Conservation (phyloP, 768 basidiomycete species). For the Lentinus brumalis region DNA sequence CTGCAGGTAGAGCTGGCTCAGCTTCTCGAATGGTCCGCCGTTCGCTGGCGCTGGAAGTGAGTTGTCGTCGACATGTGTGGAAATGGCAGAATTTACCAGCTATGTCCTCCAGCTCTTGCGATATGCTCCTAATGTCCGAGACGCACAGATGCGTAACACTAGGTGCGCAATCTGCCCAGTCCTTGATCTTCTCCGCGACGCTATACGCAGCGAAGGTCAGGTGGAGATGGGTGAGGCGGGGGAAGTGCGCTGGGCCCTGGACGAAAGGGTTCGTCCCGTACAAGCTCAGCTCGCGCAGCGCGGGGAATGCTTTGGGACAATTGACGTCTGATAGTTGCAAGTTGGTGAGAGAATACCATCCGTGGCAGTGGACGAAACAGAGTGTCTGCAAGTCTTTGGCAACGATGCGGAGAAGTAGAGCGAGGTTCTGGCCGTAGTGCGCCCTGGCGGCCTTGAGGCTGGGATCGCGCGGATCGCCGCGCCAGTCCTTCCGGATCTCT, state of each 20-base stretch:
- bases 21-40: neutral
- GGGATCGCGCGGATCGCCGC: neutral
- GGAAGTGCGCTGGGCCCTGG: too few species aligned
- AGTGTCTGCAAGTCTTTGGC: neutral
- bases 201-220: too few species aligned
- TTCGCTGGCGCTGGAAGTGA: neutral
- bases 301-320: neutral
- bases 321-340: neutral
- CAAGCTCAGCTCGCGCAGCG: neutral
- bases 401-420: neutral
- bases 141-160: neutral
- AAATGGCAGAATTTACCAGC: neutral
- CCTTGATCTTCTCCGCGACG: neutral
- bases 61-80: too few species aligned
- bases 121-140: neutral
- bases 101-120: neutral
- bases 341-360: neutral
- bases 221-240: too few species aligned
- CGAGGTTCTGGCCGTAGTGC: neutral
- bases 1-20: neutral
- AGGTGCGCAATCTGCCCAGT: neutral
- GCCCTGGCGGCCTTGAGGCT: neutral
- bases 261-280: neutral
- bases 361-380: neutral
- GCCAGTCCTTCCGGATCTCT: neutral